A percentile compares a stretch with the other conserved stretches of the same genome.
Conservation (phyloP, 148 eudicot genomes). For the Diospyros kaki region DNA sequence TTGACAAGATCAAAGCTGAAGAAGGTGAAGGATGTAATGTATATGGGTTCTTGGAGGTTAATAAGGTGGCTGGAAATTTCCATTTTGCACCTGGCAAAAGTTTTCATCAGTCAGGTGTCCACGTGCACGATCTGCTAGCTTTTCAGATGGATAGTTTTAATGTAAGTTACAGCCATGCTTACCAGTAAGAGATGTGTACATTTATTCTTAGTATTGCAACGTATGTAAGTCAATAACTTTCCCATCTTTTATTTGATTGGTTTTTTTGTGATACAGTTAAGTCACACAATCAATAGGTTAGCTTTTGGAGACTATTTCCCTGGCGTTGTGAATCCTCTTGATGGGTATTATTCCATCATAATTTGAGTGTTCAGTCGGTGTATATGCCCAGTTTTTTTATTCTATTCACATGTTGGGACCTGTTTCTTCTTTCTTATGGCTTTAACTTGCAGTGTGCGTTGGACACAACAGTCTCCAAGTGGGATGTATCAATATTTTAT, state of each 20-base stretch:
- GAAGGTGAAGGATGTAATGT: constrained; percentile 98
- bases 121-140: constrained; percentile 70
- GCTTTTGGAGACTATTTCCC: constrained; percentile 89
- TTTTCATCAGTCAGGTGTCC: constrained; percentile 75
- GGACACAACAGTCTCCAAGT: constrained; percentile 77
- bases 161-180: constrained; percentile 41
- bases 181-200: not conserved
- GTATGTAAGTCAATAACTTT: not conserved
- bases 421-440: constrained; percentile 7
- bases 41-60: constrained; percentile 89
- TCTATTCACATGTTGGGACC: constrained; percentile 1
- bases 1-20: constrained; percentile 79
- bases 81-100: constrained; percentile 99
- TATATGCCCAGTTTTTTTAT: constrained; percentile 1
- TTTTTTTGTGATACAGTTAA: constrained; percentile 48
- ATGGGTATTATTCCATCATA: constrained; percentile 53
- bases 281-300: constrained; percentile 88
- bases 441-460: constrained; percentile 56
- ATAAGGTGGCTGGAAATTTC: constrained; percentile 97
- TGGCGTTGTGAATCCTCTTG: constrained; percentile 94
- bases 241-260: not conserved
- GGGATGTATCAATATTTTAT: constrained; percentile 94
- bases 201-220: not conserved
- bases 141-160: constrained; percentile 92
- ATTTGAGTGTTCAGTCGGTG: constrained; percentile 4